Percentiles rank a stretch among this genome's conserved stretches.
phyloP scores from a whole-genome alignment of 495 filamentous ascomycete genomes.

The Beverwykella pulmonaria region DNA sequence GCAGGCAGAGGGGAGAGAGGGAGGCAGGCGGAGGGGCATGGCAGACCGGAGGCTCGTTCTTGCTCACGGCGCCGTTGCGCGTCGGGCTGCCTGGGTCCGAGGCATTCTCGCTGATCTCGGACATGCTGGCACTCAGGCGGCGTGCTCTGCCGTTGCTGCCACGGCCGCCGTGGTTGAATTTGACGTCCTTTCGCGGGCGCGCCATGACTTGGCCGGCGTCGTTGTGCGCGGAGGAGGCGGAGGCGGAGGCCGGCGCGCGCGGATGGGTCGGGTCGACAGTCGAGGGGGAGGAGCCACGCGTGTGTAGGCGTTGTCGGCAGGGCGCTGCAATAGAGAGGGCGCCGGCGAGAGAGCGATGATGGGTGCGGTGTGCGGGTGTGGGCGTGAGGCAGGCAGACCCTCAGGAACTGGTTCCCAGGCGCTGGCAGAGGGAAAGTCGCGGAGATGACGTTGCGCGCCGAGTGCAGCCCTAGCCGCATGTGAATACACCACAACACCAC shows the following conservation, averaged over 20 bases:
- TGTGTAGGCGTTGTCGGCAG: neutral
- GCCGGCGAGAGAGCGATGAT: neutral
- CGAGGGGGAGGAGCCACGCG: neutral
- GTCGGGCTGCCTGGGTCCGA: constrained; percentile 63
- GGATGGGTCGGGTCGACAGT: constrained; percentile 5
- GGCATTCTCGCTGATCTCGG: constrained; percentile 76
- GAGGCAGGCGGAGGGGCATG: neutral
- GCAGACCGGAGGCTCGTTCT: constrained; percentile 47
- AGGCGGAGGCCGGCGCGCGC: neutral
- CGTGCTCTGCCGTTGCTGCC: constrained; percentile 59
- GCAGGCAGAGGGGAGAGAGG: neutral
- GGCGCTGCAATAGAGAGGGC: neutral
- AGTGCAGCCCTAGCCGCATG: constrained; percentile 2
- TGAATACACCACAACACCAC: neutral
- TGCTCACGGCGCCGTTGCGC: constrained; percentile 52
- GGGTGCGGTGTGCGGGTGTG: neutral
- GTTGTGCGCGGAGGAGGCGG: neutral
- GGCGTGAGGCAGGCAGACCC: neutral
- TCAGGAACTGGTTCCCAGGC: neutral
- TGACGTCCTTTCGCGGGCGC: constrained; percentile 77
- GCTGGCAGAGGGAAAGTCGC: neutral
- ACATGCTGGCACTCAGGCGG: constrained; percentile 65
- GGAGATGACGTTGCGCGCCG: neutral
- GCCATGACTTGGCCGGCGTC: constrained; percentile 55
- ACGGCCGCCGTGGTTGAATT: constrained; percentile 70